Evolutionary conservation across 805 yeast genomes (phyloP).

Genomic region (Isabelozyma rhagii): DNA sequence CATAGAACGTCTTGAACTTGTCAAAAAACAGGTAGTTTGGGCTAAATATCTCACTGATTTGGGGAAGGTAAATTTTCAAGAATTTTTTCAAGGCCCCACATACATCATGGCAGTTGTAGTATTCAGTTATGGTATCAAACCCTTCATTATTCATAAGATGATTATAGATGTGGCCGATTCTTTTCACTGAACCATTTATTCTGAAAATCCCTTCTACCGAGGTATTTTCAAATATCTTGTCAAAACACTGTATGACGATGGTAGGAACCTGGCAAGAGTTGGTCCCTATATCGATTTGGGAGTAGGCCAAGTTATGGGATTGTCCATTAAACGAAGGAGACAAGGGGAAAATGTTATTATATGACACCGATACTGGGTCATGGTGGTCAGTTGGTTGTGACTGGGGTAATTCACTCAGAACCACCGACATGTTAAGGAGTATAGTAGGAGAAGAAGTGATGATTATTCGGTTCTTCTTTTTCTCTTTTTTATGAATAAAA

Average conservation of each 20-base stretch:
- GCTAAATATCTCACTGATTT: slow-evolving; percentile 1
- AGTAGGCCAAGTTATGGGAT: background rate
- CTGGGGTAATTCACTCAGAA: background rate
- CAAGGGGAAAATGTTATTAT: background rate
- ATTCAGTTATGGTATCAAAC: slow-evolving; percentile 11
- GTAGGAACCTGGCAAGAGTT: slow-evolving; percentile 10
- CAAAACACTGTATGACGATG: slow-evolving; percentile 16
- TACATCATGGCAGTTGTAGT: slow-evolving; percentile 20
- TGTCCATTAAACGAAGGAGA: background rate
- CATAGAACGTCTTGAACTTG: slow-evolving; percentile 2
- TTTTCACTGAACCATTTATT: slow-evolving; percentile 27
- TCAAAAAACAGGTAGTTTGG: slow-evolving; percentile 3
- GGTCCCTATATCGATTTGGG: background rate
- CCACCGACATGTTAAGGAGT: background rate
- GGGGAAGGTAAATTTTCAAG: slow-evolving; percentile 12
- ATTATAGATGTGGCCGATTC: slow-evolving; percentile 17
- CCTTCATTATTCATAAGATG: slow-evolving; percentile 6
- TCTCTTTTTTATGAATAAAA: too few relatives aligned
- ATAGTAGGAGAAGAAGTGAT: background rate
- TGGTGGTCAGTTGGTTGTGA: background rate
- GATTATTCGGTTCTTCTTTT: too few relatives aligned
- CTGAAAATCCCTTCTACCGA: slow-evolving; percentile 28
- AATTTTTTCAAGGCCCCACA: slow-evolving; percentile 24
- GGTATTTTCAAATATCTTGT: slow-evolving; percentile 14
- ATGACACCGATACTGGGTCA: background rate